Base-by-base conservation (phyloP, 441 rosid genomes). In the Arabidopsis lyrata region DNA sequence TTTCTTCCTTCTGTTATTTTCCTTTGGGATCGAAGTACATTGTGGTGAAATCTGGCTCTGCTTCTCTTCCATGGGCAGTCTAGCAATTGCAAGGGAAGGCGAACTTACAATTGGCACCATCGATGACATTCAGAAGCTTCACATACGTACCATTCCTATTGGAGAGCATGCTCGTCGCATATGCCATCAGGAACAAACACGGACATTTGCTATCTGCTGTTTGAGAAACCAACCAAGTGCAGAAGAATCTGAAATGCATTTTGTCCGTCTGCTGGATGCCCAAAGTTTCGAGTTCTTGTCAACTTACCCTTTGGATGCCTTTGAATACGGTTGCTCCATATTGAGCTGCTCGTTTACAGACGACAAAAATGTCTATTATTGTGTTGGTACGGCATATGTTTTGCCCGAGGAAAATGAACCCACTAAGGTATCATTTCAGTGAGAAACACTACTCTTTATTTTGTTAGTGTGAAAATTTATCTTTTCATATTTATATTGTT, bases 101-200 rank as follows among this genome's bases (percentile, higher is more conserved):
- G 98, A 90, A 77, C 99, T 95, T 76, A 88, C 93, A 5, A 95
- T 95, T 53, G 97, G 98, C 58, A 92, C 99, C 75, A 92, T 95
- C 55, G 99, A 95, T 86, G 98, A 87, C 73, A 95, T 92, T 78
- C 99, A 92, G 85, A 95, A 92, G 88, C 99, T 95, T 81, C 99
- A 95, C 74, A 95, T 92, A 68, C 97, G 99, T 66, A 84, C 98
- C 58, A 90, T 95, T 77, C 97, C 99, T 7, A 84, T 95, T 29
- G 95, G 99, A 70, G 99, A 95, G 82, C 96, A 95, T 72, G 90
- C 95, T 49, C 89, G 97, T 42, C 91, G 99, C 20, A 90, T 92
- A 82, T 92, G 97, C 81, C 98, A 95, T 82, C 98, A 95, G 82
- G 99, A 95, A 76, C 97, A 90, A 73, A 86, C 99, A 36, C 87